Evolutionary conservation across 2,329 filamentous ascomycete species (phyloP).

Genomic region (Fusarium sublunatum): DNA sequence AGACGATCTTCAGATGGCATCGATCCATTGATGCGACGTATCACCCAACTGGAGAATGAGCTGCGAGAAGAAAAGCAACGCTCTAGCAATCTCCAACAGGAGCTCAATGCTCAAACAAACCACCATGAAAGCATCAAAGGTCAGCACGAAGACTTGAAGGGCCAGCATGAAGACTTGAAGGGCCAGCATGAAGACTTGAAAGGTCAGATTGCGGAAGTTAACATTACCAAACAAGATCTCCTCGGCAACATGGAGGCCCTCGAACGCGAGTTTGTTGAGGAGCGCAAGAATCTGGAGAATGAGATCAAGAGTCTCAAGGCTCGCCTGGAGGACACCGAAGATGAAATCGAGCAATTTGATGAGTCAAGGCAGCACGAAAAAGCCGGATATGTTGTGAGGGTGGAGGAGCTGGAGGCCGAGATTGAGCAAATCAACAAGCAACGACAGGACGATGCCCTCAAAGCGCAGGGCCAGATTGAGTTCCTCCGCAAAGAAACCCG

Average conservation of each 20-base stretch:
- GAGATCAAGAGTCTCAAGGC: conserved; percentile 82
- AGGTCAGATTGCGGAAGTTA: conserved; percentile 82
- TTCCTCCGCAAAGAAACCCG: conserved; percentile 70
- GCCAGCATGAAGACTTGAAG: conserved; percentile 67
- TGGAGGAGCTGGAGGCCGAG: conserved; percentile 76
- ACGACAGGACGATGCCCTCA: conserved; percentile 66
- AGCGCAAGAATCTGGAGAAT: conserved; percentile 83
- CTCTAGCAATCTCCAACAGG: conserved; percentile 74
- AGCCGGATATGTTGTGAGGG: conserved; percentile 73
- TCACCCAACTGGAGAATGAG: conserved; percentile 79
- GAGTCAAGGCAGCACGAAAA: conserved; percentile 87
- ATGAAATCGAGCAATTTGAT: conserved; percentile 86
- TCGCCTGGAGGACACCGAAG: conserved; percentile 87
- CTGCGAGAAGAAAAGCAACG: conserved; percentile 78
- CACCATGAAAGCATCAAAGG: conserved; percentile 71
- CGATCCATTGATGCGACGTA: conserved; percentile 60
- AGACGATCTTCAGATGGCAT: conserved; percentile 60
- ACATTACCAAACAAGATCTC: conserved; percentile 92
- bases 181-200: conserved; percentile 68
- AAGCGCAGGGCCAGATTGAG: conserved; percentile 70
- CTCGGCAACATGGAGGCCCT: conserved; percentile 94
- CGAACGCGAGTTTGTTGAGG: conserved; percentile 86
- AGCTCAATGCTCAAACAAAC: conserved; percentile 68
- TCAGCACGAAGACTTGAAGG: conserved; percentile 63
- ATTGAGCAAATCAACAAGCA: conserved; percentile 72